Evolutionary conservation across 768 basidiomycete genomes (phyloP), one percentile per base, ranked within the genome.

Genomic region (Mycena capillaripes): DNA sequence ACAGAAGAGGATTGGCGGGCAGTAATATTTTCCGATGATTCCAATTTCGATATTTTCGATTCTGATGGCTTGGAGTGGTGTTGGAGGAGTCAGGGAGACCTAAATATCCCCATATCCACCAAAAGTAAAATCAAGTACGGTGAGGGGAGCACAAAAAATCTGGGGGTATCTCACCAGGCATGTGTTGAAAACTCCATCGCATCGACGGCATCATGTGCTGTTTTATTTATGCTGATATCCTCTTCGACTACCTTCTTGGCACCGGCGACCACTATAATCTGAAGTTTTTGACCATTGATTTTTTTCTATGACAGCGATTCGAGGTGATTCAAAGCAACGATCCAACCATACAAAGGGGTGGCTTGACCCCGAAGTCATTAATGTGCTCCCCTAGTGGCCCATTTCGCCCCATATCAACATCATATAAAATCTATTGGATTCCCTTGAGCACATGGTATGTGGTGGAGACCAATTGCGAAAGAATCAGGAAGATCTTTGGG

Each of bases 1-100:
- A n/a, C n/a, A n/a, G n/a, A n/a, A 64, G 62, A 64, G 48, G 50
- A 64, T 53, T 53, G 50, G 62, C 58, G 12, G 29, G 30, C 61
- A 30, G 61, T 62, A 32, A 50, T 48, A 62, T 50, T 50, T 50
- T 62, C 46, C 21, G 46, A 64, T 36, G 48, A 53, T 19, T 64
- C 62, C 48, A 34, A 53, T 4, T 53, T 64, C 62, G 52, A 64
- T 38, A 14, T 64, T 38, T 36, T 64, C 12, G 6, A 16, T 25
- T 53, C 50, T 34, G 62, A 64, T 64, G 48, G 62, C 44, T n/a
- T 11, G 44, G 9, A 61, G 19, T 61, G 60, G 60, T 29, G 60
- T 61, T 48, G 30, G 42, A 61, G 29, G 60, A 48, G 23, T 27
- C 4, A 30, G 17, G 9, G 60, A n/a, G 60, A 48, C 29, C 29